Evolutionary conservation across 1,139 yeast species (phyloP), one percentile per base, ranked within the genome.

Genomic region (Candida sanyaensis): DNA sequence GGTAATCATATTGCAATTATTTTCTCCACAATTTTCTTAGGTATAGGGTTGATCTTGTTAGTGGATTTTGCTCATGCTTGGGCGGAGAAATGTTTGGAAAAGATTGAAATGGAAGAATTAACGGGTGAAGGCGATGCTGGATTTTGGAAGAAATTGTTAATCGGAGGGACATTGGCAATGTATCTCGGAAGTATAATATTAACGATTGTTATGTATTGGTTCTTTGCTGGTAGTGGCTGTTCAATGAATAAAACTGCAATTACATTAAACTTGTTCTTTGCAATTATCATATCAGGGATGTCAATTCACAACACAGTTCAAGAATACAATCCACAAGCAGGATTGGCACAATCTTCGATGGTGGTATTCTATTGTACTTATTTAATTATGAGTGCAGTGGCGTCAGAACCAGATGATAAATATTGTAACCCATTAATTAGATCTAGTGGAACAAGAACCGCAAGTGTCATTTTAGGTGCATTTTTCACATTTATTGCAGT

Each of bases 11-110:
- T 93, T 44, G 92, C 98, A 11, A 87, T 91, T 40, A 69, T 90
- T 5, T 86, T 91, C 59, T 89, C 97, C 38, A 86, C 95, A 4
- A 65, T 91, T 4, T 95, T 95, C 66, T 78, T 93, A 34, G 85
- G 95, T 7, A 90, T 93, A 53, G 99, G 99, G 0, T 76, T 95
- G 50, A 88, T 95, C 9, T 75, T 95, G 44, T 71, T 95, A 46
- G 98, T 95, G 29, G 99, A 95, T 66, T 93, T 91, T 75, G 98
- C 99, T 10, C 99, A 95, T 67, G 95, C 95, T 51, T 95, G 98
- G 97, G 98, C 99, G 0, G 99, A 95, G 61, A 89, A 88, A 9
- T 95, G 99, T 64, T 78, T 93, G 48, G 93, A 87, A 56, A 89
- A 90, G 60, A 90, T 93, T 43, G 98, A 93, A 64, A 77, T 81